These are phyloP conservation scores for Cystobasidium tubakii DNA, from an alignment of 768 basidiomycete species.

Conservation along the genomic window DNA sequence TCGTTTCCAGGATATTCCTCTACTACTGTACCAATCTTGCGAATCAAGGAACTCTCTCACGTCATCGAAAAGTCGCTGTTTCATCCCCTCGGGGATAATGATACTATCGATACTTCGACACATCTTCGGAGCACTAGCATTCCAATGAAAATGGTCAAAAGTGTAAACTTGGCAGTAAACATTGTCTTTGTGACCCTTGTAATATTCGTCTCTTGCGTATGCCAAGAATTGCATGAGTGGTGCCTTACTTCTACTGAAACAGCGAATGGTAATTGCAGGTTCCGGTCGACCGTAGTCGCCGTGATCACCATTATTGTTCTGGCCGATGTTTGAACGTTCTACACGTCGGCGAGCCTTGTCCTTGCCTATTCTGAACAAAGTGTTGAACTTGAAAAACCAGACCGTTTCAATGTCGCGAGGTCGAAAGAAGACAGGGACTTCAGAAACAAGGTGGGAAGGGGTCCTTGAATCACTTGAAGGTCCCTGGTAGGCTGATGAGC, in stretches of 20 bases:
- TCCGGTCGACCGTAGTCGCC: not conserved
- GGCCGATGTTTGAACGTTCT: too few relatives aligned
- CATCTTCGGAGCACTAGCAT: not conserved
- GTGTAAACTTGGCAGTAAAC: constrained; percentile 1
- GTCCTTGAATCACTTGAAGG: not conserved
- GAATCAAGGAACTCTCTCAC: constrained; percentile 8
- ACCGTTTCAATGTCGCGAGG: not conserved
- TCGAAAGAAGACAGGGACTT: constrained; percentile 5
- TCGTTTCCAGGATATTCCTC: constrained; percentile 13
- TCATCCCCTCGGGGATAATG: not conserved
- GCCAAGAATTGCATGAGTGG: constrained; percentile 14
- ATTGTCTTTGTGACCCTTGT: not conserved
- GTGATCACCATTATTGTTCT: too few relatives aligned
- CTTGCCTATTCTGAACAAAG: not conserved
- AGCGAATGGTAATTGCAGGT: not conserved
- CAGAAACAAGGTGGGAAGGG: not conserved
- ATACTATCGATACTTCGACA: not conserved
- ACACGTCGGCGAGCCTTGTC: too few relatives aligned
- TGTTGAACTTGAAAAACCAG: not conserved
- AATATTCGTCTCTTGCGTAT: constrained; percentile 6
- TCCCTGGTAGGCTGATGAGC: too few relatives aligned
- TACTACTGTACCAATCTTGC: constrained; percentile 4
- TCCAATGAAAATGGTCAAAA: not conserved
- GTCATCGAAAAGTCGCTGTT: not conserved
- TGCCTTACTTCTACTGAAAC: not conserved